These are phyloP conservation scores for Exophiala oligosperma DNA, from an alignment of 2,329 filamentous ascomycete genomes.

Conservation along the genomic window DNA sequence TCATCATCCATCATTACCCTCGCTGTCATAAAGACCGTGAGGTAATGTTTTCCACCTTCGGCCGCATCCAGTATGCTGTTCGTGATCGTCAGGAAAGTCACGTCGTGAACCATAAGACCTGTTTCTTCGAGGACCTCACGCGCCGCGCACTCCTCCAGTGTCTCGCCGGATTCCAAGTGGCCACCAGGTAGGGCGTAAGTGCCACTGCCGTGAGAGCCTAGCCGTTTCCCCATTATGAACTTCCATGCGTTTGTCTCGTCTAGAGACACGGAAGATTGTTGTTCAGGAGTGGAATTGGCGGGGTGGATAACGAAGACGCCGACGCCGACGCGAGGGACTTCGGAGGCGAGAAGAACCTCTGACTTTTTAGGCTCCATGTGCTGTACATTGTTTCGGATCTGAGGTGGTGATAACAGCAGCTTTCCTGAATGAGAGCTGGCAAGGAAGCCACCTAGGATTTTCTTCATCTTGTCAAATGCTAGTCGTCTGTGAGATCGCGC, in stretches of 20 bases:
- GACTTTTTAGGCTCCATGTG: not conserved
- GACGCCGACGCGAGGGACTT: conserved; percentile 45
- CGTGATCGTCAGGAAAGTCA: conserved; percentile 60
- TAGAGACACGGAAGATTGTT: not conserved
- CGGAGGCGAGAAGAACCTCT: conserved; percentile 6
- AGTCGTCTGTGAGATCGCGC: no score
- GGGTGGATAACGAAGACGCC: conserved; percentile 48
- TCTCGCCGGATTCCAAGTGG: conserved; percentile 71
- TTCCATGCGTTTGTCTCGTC: conserved; percentile 29
- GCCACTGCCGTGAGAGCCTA: conserved; percentile 53
- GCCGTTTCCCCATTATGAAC: conserved; percentile 50
- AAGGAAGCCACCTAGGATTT: no score
- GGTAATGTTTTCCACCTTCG: conserved; percentile 65
- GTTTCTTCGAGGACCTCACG: conserved; percentile 73
- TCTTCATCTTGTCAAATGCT: no score
- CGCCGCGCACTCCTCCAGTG: conserved; percentile 60
- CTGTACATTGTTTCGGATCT: no score
- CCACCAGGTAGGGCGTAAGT: conserved; percentile 71
- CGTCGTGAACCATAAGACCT: conserved; percentile 55
- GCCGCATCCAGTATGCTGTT: conserved; percentile 62
- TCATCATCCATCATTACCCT: conserved; percentile 48
- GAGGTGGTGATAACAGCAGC: no score
- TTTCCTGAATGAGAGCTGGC: not conserved
- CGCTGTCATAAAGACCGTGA: conserved; percentile 69
- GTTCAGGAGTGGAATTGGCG: not conserved